Percentiles rank a stretch among this genome's conserved stretches.
Conservation (phyloP, 2,329 filamentous ascomycete genomes). For the Clonostachys rhizophaga region DNA sequence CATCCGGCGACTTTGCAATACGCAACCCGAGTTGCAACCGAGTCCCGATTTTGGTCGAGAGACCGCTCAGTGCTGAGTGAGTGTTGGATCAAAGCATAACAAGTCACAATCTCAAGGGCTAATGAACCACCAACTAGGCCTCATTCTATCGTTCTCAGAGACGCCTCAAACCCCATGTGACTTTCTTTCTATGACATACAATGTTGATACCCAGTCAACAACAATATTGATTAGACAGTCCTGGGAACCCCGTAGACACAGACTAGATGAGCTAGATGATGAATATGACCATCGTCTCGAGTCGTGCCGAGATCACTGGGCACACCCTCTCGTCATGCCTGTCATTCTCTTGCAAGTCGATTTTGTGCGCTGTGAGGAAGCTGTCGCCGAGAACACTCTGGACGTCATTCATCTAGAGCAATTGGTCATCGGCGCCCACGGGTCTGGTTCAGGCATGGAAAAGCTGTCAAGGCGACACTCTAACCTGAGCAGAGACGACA, state of each 20-base stretch:
- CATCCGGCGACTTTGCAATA: conserved; percentile 33
- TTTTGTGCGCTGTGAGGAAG: conserved; percentile 36
- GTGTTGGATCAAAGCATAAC: background rate
- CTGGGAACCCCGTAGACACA: conserved; percentile 32
- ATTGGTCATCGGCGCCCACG: conserved; percentile 32
- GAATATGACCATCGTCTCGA: conserved; percentile 40
- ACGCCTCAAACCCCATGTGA: conserved; percentile 38
- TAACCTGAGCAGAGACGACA: conserved; percentile 19
- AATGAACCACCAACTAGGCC: conserved; percentile 13
- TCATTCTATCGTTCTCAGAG: conserved; percentile 38
- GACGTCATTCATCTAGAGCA: conserved; percentile 33
- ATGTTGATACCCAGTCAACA: conserved; percentile 26
- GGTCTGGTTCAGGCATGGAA: conserved; percentile 3
- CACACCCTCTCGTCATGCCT: conserved; percentile 37
- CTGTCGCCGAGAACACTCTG: conserved; percentile 34
- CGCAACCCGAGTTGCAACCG: conserved; percentile 27
- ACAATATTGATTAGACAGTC: conserved; percentile 37
- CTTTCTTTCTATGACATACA: conserved; percentile 40
- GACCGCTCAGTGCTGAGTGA: conserved; percentile 26
- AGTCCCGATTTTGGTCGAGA: conserved; percentile 32
- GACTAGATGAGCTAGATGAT: conserved; percentile 30
- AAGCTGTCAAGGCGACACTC: conserved; percentile 10
- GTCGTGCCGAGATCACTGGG: conserved; percentile 36
- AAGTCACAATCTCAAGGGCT: background rate
- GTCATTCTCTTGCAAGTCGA: conserved; percentile 41